These are phyloP conservation scores for Cryptococcus sp. DNA, from an alignment of 1,284 basidiomycete species.

Conservation along the genomic window DNA sequence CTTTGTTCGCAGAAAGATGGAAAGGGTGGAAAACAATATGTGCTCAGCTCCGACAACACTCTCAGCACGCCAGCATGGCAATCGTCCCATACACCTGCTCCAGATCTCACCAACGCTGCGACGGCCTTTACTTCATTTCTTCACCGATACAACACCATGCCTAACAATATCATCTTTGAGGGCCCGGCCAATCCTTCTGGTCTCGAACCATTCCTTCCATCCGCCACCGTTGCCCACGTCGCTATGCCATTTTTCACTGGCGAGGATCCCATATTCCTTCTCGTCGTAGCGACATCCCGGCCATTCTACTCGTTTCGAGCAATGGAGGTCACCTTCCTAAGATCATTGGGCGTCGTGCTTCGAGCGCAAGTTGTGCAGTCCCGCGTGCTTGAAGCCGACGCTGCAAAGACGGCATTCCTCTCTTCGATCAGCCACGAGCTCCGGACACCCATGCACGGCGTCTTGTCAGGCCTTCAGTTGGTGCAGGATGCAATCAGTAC, in stretches of 20 bases:
- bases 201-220: slow-evolving; percentile 22
- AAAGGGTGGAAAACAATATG: too few species aligned
- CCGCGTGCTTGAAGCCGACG: slow-evolving; percentile 34
- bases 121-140: not conserved
- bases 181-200: slow-evolving; percentile 14
- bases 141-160: not conserved
- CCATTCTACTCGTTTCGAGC: slow-evolving; percentile 10
- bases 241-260: slow-evolving; percentile 29
- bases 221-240: slow-evolving; percentile 15
- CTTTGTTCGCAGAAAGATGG: too few species aligned
- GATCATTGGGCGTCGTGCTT: slow-evolving; percentile 29
- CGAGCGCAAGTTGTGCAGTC: slow-evolving; percentile 25
- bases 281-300: slow-evolving; percentile 18
- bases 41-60: too few species aligned
- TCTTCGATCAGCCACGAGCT: slow-evolving; percentile 45
- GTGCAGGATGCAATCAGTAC: slow-evolving; percentile 18
- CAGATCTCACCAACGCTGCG: not conserved
- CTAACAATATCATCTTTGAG: not conserved
- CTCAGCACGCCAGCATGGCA: too few species aligned
- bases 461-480: slow-evolving; percentile 36
- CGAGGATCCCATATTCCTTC: slow-evolving; percentile 27
- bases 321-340: slow-evolving; percentile 23
- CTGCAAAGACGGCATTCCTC: slow-evolving; percentile 41
- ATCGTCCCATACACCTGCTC: too few species aligned
- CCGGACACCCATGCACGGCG: slow-evolving; percentile 39